Percentiles rank a stretch among this genome's conserved stretches.
These are phyloP conservation scores for Cubamyces lactineus DNA, from an alignment of 768 basidiomycete genomes.

Conservation along the genomic window DNA sequence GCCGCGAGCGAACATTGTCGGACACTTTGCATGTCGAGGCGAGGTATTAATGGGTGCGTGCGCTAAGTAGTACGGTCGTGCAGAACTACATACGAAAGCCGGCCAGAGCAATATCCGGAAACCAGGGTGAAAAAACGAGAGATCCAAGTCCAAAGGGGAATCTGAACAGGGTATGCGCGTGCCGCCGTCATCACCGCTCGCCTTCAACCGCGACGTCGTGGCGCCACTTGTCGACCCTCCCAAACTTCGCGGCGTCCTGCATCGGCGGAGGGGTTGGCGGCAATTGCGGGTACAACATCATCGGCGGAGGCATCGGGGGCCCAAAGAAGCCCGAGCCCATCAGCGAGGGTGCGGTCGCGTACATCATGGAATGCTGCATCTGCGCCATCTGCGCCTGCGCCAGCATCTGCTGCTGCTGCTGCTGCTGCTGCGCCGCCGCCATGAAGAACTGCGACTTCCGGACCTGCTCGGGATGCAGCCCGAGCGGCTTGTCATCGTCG, in stretches of 20 bases:
- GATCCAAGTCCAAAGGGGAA: conserved; percentile 2
- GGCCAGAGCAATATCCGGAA: conserved; percentile 20
- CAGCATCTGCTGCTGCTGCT: conserved; percentile 65
- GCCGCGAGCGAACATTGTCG: neutral
- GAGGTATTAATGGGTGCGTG: conserved; percentile 1
- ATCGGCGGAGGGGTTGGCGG: conserved; percentile 63
- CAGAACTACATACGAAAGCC: conserved; percentile 10
- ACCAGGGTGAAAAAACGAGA: conserved; percentile 5
- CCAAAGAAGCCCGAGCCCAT: conserved; percentile 71
- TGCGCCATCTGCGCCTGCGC: conserved; percentile 69
- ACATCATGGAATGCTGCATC: conserved; percentile 75
- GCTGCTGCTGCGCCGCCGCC: conserved; percentile 59
- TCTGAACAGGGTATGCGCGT: neutral
- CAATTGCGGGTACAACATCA: conserved; percentile 47
- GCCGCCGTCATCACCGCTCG: conserved; percentile 34
- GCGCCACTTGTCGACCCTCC: conserved; percentile 80
- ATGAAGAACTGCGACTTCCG: conserved; percentile 61
- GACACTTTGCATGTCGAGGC: neutral
- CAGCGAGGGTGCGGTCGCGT: conserved; percentile 60
- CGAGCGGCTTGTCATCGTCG: conserved; percentile 22
- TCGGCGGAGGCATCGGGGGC: conserved; percentile 48
- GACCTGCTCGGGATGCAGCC: conserved; percentile 76
- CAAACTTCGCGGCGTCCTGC: conserved; percentile 68
- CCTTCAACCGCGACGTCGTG: conserved; percentile 76
- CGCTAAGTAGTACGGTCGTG: neutral